Evolutionary conservation across 2,329 filamentous ascomycete genomes (phyloP).

Genomic region (Magnaporthiopsis incrustans): DNA sequence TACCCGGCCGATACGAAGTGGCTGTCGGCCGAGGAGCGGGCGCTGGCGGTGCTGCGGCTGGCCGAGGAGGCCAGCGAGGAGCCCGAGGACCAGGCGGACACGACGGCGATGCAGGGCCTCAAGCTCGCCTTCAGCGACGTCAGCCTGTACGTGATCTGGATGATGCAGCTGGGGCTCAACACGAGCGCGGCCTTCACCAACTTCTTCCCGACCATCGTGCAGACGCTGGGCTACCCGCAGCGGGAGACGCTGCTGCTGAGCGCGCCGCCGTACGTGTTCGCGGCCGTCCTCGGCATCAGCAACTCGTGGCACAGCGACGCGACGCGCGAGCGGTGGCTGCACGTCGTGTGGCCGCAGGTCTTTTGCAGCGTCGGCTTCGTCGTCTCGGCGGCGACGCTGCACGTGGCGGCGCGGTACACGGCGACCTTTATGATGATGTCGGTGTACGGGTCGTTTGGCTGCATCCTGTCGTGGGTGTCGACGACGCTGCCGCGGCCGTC

Average conservation of each 20-base stretch:
- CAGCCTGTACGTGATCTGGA: conserved; percentile 19
- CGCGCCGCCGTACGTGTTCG: conserved; percentile 21
- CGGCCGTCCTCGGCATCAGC: conserved; percentile 19
- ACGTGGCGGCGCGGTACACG: conserved; percentile 16
- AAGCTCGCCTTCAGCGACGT: conserved; percentile 21
- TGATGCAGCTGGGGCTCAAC: conserved; percentile 20
- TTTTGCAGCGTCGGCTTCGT: conserved; percentile 16
- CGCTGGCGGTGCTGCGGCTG: conserved; percentile 35
- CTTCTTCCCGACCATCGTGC: conserved; percentile 23
- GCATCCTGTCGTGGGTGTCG: conserved; percentile 7
- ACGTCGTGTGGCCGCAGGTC: conserved; percentile 16
- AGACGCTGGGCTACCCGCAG: conserved; percentile 19
- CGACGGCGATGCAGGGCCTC: conserved; percentile 15
- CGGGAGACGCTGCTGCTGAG: conserved; percentile 21
- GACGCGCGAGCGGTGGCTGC: conserved; percentile 16
- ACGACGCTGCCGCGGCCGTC: conserved; percentile 27
- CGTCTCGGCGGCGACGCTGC: conserved; percentile 17
- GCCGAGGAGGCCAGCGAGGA: conserved; percentile 49
- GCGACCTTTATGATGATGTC: conserved; percentile 13
- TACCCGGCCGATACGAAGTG: conserved; percentile 44
- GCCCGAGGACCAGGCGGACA: conserved; percentile 27
- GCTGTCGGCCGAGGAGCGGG: conserved; percentile 35
- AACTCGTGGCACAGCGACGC: conserved; percentile 23
- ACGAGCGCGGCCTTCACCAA: conserved; percentile 23
- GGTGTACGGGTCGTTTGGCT: conserved; percentile 4